These are phyloP conservation scores for Nakazawaea ernobii DNA, from an alignment of 805 yeast species.

Conservation along the genomic window DNA sequence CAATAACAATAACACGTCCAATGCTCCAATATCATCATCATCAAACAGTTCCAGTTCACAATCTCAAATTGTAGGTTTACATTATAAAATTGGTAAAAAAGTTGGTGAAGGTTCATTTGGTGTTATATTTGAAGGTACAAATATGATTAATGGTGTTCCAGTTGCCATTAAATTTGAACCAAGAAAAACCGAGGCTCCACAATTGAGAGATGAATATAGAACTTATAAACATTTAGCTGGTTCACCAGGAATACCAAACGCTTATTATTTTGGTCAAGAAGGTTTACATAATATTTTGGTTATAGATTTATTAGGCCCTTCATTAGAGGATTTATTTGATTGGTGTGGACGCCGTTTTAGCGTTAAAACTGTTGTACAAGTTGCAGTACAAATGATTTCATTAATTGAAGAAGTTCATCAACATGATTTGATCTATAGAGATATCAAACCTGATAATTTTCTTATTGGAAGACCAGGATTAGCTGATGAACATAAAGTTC, in stretches of 20 bases:
- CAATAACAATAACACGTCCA: not conserved
- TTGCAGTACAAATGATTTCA: conserved; percentile 90
- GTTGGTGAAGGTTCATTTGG: conserved; percentile 99
- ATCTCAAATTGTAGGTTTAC: conserved; percentile 81
- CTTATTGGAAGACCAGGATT: conserved; percentile 86
- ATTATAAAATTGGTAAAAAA: conserved; percentile 94
- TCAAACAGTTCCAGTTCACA: conserved; percentile 23
- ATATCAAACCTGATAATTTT: conserved; percentile 96
- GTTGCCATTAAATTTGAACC: conserved; percentile 98
- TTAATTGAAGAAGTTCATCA: conserved; percentile 84
- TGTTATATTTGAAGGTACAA: conserved; percentile 92
- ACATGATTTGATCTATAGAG: conserved; percentile 88
- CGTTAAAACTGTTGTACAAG: conserved; percentile 86
- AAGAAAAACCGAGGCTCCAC: conserved; percentile 95
- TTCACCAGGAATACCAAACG: conserved; percentile 83
- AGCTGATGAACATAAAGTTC: conserved; percentile 77
- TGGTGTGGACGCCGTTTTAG: conserved; percentile 95
- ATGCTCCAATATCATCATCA: conserved; percentile 6
- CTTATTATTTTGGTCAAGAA: conserved; percentile 98
- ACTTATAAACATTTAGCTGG: conserved; percentile 88
- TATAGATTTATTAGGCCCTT: conserved; percentile 92
- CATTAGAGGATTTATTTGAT: conserved; percentile 92
- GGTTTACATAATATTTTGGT: conserved; percentile 94
- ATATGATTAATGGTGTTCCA: conserved; percentile 83
- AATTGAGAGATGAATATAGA: conserved; percentile 91